phyloP scores from a whole-genome alignment of 345 rosid genomes.

The Psidium guajava region DNA sequence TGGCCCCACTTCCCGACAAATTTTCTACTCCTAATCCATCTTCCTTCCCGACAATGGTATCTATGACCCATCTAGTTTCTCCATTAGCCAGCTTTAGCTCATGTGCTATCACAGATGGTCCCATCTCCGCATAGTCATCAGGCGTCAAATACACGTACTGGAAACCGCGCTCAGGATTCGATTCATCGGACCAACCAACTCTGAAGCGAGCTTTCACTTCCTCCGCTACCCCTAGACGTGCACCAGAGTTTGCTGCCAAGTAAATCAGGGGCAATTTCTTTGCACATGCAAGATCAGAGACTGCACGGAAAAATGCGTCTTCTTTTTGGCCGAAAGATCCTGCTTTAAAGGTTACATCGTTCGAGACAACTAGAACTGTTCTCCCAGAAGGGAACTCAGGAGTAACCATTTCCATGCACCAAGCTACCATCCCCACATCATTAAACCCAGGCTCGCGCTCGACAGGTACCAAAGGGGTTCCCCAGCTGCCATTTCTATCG shows the following conservation, averaged over 20 bases:
- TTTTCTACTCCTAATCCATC: slow-evolving; percentile 97
- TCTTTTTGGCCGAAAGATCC: slow-evolving; percentile 99
- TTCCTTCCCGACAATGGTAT: slow-evolving; percentile 90
- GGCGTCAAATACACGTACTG: slow-evolving; percentile 78
- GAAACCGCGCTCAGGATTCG: slow-evolving; percentile 81
- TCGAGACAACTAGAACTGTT: slow-evolving; percentile 60
- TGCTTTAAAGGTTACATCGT: slow-evolving; percentile 95
- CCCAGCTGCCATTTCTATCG: slow-evolving; percentile 49
- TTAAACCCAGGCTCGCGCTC: slow-evolving; percentile 72
- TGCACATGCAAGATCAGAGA: slow-evolving; percentile 85
- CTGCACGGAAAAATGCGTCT: slow-evolving; percentile 93
- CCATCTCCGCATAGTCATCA: slow-evolving; percentile 61
- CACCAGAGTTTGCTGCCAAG: slow-evolving; percentile 99
- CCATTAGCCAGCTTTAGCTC: slow-evolving; percentile 70
- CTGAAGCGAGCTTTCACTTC: slow-evolving; percentile 88
- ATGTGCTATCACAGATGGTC: slow-evolving; percentile 78
- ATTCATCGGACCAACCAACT: slow-evolving; percentile 92
- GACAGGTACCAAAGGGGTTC: slow-evolving; percentile 51
- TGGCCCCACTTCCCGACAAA: slow-evolving; percentile 95
- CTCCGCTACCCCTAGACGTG: slow-evolving; percentile 94
- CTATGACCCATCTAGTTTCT: slow-evolving; percentile 86
- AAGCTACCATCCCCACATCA: slow-evolving; percentile 96
- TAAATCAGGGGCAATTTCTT: slow-evolving; percentile 86
- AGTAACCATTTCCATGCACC: slow-evolving; percentile 85
- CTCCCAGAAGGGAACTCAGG: slow-evolving; percentile 98